Evolutionary conservation across 805 yeast genomes (phyloP).

Genomic region (Candida methanosorbosa): DNA sequence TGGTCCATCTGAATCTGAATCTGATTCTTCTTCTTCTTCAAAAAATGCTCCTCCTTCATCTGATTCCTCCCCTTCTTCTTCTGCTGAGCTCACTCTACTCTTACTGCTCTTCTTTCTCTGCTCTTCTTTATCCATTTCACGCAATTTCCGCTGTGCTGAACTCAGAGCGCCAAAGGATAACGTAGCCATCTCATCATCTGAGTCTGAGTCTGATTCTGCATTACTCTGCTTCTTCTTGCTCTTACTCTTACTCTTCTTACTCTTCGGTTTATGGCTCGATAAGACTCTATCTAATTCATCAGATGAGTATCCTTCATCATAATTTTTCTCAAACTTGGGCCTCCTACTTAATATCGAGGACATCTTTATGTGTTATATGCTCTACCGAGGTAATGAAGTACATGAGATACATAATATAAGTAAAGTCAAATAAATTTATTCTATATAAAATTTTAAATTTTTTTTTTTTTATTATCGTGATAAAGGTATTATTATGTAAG

Average conservation of each 20-base stretch:
- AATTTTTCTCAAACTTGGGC: constrained; percentile 12
- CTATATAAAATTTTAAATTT: too few relatives aligned
- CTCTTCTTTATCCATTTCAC: constrained; percentile 13
- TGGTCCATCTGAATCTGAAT: too few relatives aligned
- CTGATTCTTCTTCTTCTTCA: constrained; percentile 23
- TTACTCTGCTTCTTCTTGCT: neutral
- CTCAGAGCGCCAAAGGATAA: constrained; percentile 61
- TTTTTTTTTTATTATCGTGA: too few relatives aligned
- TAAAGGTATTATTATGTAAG: too few relatives aligned
- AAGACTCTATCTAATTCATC: constrained; percentile 4
- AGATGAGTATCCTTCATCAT: constrained; percentile 2
- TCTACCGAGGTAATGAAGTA: too few relatives aligned
- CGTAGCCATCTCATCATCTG: constrained; percentile 40
- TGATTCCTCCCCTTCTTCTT: constrained; percentile 11
- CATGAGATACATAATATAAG: too few relatives aligned
- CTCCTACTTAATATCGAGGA: too few relatives aligned
- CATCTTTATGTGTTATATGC: too few relatives aligned
- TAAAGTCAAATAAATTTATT: too few relatives aligned
- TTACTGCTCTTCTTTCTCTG: constrained; percentile 7
- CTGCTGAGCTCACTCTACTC: neutral
- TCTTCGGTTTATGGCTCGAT: neutral
- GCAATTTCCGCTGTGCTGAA: constrained; percentile 45
- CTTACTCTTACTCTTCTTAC: neutral
- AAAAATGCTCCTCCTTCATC: constrained; percentile 29
- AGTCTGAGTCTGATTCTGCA: constrained; percentile 10